Conservation (phyloP, 2,329 filamentous ascomycete species). For the Seiridium cupressi region DNA sequence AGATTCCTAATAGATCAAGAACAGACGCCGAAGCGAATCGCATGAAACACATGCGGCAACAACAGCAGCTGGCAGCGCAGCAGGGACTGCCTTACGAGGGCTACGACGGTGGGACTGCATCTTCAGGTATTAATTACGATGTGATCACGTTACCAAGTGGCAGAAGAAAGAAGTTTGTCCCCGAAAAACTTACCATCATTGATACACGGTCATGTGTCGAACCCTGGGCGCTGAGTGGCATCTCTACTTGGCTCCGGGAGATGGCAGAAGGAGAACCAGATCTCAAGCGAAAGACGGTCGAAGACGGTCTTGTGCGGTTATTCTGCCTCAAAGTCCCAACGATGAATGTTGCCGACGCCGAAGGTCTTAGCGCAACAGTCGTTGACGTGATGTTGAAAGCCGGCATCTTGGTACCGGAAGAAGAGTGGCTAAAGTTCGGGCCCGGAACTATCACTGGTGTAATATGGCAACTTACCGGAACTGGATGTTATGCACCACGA, state of each 20-base stretch:
- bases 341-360: constrained; percentile 97
- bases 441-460: constrained; percentile 80
- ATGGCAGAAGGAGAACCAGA: constrained; percentile 92
- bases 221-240: constrained; percentile 90
- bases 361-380: constrained; percentile 76
- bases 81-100: constrained; percentile 53
- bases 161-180: constrained; percentile 79
- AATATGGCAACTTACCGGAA: constrained; percentile 86
- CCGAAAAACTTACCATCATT: constrained; percentile 73
- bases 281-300: constrained; percentile 78
- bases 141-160: constrained; percentile 79
- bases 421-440: constrained; percentile 97
- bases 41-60: constrained; percentile 47
- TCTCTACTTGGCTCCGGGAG: constrained; percentile 81
- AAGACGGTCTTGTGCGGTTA: constrained; percentile 82
- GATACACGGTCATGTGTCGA: constrained; percentile 85
- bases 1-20: constrained; percentile 85
- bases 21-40: constrained; percentile 76
- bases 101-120: constrained; percentile 50
- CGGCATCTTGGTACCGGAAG: constrained; percentile 77
- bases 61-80: constrained; percentile 50
- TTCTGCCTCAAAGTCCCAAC: constrained; percentile 96
- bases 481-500: constrained; percentile 85
- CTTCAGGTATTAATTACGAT: constrained; percentile 66
- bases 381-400: constrained; percentile 77